phyloP scores from a whole-genome alignment of 2,329 filamentous ascomycete species.

The Venturia carpophila region DNA sequence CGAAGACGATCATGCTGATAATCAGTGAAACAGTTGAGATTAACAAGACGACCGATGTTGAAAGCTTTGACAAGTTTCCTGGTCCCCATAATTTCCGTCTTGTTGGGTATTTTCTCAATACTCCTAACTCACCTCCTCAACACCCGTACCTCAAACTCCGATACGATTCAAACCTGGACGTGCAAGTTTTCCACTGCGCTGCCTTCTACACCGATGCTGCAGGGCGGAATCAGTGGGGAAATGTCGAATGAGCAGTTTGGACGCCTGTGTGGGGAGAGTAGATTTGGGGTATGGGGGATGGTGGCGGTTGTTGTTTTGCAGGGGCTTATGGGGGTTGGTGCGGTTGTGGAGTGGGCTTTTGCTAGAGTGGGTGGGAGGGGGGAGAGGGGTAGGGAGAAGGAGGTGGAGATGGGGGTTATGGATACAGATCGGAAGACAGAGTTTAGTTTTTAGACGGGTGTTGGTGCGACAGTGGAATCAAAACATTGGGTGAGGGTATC shows the following conservation, averaged over 20 bases:
- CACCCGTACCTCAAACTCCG: slow-evolving; percentile 22
- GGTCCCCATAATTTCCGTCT: slow-evolving; percentile 30
- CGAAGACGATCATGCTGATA: too few relatives aligned
- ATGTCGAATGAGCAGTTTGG: slow-evolving; percentile 17
- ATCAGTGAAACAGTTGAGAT: too few relatives aligned
- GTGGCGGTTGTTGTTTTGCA: slow-evolving; percentile 16
- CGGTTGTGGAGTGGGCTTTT: neutral
- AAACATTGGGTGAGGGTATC: too few relatives aligned
- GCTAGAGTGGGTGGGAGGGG: neutral
- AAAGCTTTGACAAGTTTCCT: slow-evolving; percentile 26
- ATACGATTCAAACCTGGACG: slow-evolving; percentile 34
- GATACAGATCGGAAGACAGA: neutral
- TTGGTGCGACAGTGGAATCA: neutral
- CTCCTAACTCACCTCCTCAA: slow-evolving; percentile 31
- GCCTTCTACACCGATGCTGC: neutral
- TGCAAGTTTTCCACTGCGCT: slow-evolving; percentile 24
- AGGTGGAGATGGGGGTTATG: neutral
- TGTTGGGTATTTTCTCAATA: slow-evolving; percentile 35
- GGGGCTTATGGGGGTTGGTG: neutral
- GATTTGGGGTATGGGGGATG: slow-evolving; percentile 18
- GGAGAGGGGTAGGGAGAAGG: neutral
- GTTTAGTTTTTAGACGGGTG: neutral
- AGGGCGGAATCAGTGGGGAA: neutral
- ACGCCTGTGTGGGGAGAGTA: slow-evolving; percentile 18
- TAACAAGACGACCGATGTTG: too few relatives aligned